Evolutionary conservation across 192 early-diverging fungal genomes (phyloP).

Genomic region (Mortierella alpina): DNA sequence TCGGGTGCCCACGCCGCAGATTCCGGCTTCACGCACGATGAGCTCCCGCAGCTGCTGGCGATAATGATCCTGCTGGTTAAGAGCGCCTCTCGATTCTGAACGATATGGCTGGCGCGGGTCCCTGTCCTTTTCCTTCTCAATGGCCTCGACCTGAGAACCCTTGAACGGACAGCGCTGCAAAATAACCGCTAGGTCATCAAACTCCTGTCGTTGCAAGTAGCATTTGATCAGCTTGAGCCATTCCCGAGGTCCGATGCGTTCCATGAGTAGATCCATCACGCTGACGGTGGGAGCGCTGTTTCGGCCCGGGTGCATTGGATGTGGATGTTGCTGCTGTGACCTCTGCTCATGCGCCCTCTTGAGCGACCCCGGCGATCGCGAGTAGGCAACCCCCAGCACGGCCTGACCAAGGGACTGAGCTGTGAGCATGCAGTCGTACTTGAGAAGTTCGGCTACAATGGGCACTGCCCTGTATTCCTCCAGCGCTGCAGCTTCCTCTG

Average conservation of each 20-base stretch:
- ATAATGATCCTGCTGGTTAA: not conserved
- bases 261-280: slow-evolving; percentile 44
- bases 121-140: not conserved
- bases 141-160: slow-evolving; percentile 32
- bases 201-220: slow-evolving; percentile 42
- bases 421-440: slow-evolving; percentile 54
- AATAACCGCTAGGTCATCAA: slow-evolving; percentile 34
- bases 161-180: slow-evolving; percentile 45
- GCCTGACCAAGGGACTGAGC: slow-evolving; percentile 46
- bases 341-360: slow-evolving; percentile 11
- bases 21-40: slow-evolving; percentile 35
- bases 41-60: slow-evolving; percentile 38
- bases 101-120: not conserved
- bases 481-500: slow-evolving; percentile 17
- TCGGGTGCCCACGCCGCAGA: slow-evolving; percentile 37
- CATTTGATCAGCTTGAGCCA: slow-evolving; percentile 50
- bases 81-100: not conserved
- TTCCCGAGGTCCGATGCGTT: slow-evolving; percentile 43
- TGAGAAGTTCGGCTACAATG: slow-evolving; percentile 33
- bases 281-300: not conserved
- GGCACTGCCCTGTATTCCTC: slow-evolving; percentile 33
- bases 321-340: not conserved
- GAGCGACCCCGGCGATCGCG: slow-evolving; percentile 20
- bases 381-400: slow-evolving; percentile 30
- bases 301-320: not conserved